Percentiles rank a stretch among this genome's conserved stretches.
phyloP scores from a whole-genome alignment of 768 basidiomycete genomes.

The Rhodosporidiobolus odoratus region DNA sequence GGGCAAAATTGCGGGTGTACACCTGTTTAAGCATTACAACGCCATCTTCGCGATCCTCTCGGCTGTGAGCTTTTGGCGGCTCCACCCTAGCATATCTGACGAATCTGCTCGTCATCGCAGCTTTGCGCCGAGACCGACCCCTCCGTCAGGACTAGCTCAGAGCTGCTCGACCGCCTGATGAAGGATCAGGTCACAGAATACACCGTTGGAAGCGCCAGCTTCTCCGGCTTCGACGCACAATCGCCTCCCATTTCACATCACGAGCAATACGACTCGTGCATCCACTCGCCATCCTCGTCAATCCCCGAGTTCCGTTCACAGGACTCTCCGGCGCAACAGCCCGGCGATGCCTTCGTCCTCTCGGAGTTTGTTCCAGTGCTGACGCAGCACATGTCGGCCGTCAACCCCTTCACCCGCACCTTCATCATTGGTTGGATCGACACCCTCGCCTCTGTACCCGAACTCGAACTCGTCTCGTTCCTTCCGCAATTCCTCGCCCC shows the following conservation, averaged over 20 bases:
- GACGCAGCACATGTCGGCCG: conserved; percentile 84
- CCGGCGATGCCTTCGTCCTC: conserved; percentile 80
- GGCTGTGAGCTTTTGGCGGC: background rate
- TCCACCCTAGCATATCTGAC: background rate
- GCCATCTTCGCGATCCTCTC: conserved; percentile 83
- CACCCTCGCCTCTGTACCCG: conserved; percentile 91
- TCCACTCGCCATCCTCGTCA: conserved; percentile 43
- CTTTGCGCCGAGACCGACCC: conserved; percentile 91
- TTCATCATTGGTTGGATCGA: conserved; percentile 97
- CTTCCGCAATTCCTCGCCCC: conserved; percentile 93
- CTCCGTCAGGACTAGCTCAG: conserved; percentile 97
- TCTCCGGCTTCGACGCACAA: no score
- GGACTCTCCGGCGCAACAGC: conserved; percentile 44
- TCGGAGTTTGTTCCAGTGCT: conserved; percentile 91
- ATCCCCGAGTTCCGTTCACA: no score
- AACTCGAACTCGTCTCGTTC: conserved; percentile 88
- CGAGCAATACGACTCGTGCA: no score
- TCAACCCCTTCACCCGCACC: conserved; percentile 90
- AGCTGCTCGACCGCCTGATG: conserved; percentile 89
- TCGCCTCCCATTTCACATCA: no score
- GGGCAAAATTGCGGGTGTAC: conserved; percentile 78
- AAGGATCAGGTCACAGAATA: conserved; percentile 95
- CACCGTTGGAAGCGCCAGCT: no score
- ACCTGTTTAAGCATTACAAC: conserved; percentile 94
- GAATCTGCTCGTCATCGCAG: conserved; percentile 49